A percentile compares a stretch with the other conserved stretches of the same genome.
Conservation (phyloP, 192 early-diverging fungal species). For the Coemansia sp. region DNA sequence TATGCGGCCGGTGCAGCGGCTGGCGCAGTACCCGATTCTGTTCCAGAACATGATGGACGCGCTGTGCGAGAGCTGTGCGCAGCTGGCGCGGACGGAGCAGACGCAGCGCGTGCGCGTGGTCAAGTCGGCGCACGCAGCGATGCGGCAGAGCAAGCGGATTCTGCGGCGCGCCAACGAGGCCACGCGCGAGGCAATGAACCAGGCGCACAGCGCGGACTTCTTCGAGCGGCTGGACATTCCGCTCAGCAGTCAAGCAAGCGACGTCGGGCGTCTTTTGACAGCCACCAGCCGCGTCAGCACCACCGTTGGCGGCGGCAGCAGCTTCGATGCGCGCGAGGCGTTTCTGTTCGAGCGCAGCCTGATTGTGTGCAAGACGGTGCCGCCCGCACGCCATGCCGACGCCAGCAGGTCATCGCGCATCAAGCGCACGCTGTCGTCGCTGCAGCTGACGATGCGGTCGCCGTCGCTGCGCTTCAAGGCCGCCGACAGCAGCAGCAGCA, state of each 20-base stretch:
- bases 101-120: slow-evolving; percentile 16
- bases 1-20: slow-evolving; percentile 50
- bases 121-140: slow-evolving; percentile 31
- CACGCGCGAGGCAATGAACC: slow-evolving; percentile 39
- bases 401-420: slow-evolving; percentile 18
- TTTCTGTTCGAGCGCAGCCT: slow-evolving; percentile 35
- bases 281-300: slow-evolving; percentile 20
- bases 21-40: slow-evolving; percentile 51
- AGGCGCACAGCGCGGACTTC: slow-evolving; percentile 26
- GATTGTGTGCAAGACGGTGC: slow-evolving; percentile 26
- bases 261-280: slow-evolving; percentile 27
- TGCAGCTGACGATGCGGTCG: slow-evolving; percentile 34
- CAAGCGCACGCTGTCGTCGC: slow-evolving; percentile 42
- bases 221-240: slow-evolving; percentile 32
- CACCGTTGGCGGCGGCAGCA: slow-evolving; percentile 9
- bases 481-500: not conserved
- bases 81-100: slow-evolving; percentile 10
- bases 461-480: slow-evolving; percentile 20
- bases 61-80: slow-evolving; percentile 17
- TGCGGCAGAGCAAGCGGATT: slow-evolving; percentile 41
- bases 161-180: slow-evolving; percentile 49
- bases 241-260: slow-evolving; percentile 1
- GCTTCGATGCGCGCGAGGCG: slow-evolving; percentile 29
- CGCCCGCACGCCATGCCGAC: not conserved
- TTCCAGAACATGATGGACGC: slow-evolving; percentile 47